Conservation (phyloP, 2,329 filamentous ascomycete species). For the Alternaria ventricosa region DNA sequence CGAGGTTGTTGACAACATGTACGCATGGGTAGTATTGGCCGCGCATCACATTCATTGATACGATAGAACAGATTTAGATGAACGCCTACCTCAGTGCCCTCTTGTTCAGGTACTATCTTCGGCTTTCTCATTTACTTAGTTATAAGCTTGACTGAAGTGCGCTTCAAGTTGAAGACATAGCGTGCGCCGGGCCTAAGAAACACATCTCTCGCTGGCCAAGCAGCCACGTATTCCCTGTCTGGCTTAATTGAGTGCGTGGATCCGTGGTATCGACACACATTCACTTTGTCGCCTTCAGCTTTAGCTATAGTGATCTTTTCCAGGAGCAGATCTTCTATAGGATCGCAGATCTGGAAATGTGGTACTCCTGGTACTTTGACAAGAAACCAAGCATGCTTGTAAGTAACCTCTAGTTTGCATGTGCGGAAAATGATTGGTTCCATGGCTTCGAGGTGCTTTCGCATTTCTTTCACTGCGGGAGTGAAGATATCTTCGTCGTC, state of each 20-base stretch:
- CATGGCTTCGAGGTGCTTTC: background rate
- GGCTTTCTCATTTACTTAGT: background rate
- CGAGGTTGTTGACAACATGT: too few species aligned
- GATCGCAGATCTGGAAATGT: background rate
- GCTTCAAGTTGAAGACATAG: too few species aligned
- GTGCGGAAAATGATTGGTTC: background rate
- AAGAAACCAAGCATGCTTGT: background rate
- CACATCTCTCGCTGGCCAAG: background rate
- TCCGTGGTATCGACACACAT: background rate
- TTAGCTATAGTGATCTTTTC: background rate
- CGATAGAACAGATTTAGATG: background rate
- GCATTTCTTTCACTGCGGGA: background rate
- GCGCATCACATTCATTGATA: background rate
- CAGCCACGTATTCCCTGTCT: background rate
- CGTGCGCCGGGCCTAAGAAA: too few species aligned
- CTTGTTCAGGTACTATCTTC: background rate
- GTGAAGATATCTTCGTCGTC: background rate
- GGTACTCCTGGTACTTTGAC: background rate
- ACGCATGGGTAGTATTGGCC: background rate
- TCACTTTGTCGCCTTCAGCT: background rate
- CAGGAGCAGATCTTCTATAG: background rate
- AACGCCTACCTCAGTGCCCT: background rate
- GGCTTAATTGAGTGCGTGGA: background rate
- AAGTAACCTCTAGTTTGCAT: background rate
- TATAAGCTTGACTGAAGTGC: background rate